Base-by-base conservation (phyloP, 2,329 filamentous ascomycete species). In the Exophiala bonariae region DNA sequence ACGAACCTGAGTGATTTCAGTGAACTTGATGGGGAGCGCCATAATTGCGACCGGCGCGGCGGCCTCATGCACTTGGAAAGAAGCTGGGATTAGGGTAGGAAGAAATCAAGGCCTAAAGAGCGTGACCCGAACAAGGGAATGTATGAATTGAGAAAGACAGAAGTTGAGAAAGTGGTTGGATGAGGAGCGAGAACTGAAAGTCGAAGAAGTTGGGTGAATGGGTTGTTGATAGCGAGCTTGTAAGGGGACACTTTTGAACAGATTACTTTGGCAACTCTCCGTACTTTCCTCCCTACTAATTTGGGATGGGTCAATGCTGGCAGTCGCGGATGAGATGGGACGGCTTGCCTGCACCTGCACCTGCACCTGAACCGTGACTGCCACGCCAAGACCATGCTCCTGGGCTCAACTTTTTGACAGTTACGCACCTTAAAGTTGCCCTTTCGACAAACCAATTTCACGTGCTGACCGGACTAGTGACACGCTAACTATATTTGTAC, bases 1-100 rank as follows among this genome's bases (percentile, higher is more conserved):
- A 63, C 68, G 56, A 72, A 85, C 82, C 78, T 91, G 87, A 70
- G 92, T 80, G 66, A 92, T 82, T 83, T 95, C 90, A 70, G 86
- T 87, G 74, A 96, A 95, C 78, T 89, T 90, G 76, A 96, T 95
- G 66, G 88, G 89, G 67, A 95, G 78, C 72, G 72, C 73, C 73
- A 76, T 76, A 69, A 66, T 73, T 71, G 69, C 65, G 52, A 66
- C 52, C 48, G 54, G 55, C 55, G 52, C 52, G 54, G 49, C 53
- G 55, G 55, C 50, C 55, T 53, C 57, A 56, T 58, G 44, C 51
- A 59, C 50, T 47, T 42, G 32, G 8, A 37, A 40, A 19, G 41
- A 45, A 44, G 45, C 48, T 44, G 33, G 20, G 32, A 26, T 41
- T 22, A 38, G 18, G 44, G 22, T 35, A 19, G 38, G 41, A 41